phyloP scores from a whole-genome alignment of 345 rosid species.

The Gossypium raimondii region DNA sequence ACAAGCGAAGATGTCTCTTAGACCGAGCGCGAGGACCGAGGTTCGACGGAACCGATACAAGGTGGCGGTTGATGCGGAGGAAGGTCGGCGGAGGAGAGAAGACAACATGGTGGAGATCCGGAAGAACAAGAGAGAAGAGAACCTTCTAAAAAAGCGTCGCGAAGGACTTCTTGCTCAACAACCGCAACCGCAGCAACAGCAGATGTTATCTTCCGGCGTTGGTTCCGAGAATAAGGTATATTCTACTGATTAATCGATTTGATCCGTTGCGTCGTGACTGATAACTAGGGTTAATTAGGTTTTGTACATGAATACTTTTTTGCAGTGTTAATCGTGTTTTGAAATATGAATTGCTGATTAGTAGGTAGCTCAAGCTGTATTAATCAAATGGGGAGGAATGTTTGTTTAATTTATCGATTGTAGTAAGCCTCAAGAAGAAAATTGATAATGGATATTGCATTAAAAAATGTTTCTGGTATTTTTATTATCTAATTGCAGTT shows the following conservation, averaged over 20 bases:
- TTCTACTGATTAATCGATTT: not conserved
- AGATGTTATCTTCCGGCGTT: constrained; percentile 28
- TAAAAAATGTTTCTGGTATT: not conserved
- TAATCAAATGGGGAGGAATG: not conserved
- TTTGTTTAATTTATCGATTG: not conserved
- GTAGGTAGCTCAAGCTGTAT: not conserved
- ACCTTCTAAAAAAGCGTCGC: constrained; percentile 67
- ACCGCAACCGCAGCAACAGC: constrained; percentile 20
- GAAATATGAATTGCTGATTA: not conserved
- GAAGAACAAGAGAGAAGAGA: constrained; percentile 74
- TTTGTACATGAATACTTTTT: not conserved
- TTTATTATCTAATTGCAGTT: constrained; percentile 34
- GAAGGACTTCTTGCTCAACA: constrained; percentile 43
- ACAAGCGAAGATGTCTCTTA: constrained; percentile 49
- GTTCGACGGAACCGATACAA: constrained; percentile 61
- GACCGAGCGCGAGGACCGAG: constrained; percentile 71
- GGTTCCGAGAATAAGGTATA: constrained; percentile 42
- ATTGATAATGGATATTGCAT: not conserved
- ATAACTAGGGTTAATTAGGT: constrained; percentile 11
- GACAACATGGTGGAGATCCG: constrained; percentile 85
- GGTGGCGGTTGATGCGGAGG: constrained; percentile 70
- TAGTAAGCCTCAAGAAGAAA: not conserved
- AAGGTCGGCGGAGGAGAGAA: constrained; percentile 75
- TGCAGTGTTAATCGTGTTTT: not conserved
- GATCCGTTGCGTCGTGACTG: constrained; percentile 6